Evolutionary conservation across 257 asterid species (phyloP).

Genomic region (Nicotiana obtusifolia): DNA sequence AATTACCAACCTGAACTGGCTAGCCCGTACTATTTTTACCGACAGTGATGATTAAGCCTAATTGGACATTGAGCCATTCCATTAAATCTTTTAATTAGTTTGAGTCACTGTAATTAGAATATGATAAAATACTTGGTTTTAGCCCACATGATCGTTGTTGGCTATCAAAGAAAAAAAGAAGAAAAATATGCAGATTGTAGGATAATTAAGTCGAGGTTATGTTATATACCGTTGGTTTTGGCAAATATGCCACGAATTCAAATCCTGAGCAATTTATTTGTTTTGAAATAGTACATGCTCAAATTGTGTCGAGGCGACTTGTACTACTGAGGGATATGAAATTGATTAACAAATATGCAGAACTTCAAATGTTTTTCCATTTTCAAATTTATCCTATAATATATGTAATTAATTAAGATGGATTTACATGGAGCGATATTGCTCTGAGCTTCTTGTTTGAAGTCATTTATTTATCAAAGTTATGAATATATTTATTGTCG

Average conservation of each 20-base stretch:
- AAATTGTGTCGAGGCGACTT: background rate
- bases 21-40: no score
- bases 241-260: background rate
- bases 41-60: no score
- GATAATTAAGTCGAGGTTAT: background rate
- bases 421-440: no score
- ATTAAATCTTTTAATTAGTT: background rate
- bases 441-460: no score
- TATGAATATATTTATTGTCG: no score
- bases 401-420: no score
- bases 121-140: background rate
- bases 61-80: no score
- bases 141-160: background rate
- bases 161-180: background rate
- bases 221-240: background rate
- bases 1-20: no score
- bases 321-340: background rate
- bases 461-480: no score
- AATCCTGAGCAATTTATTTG: background rate
- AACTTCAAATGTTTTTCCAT: no score
- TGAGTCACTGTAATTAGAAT: background rate
- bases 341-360: background rate
- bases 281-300: no score
- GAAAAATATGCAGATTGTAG: background rate
- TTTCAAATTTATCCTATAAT: no score